Base-by-base conservation (phyloP, 768 basidiomycete genomes). In the Termitomyces sp. region DNA sequence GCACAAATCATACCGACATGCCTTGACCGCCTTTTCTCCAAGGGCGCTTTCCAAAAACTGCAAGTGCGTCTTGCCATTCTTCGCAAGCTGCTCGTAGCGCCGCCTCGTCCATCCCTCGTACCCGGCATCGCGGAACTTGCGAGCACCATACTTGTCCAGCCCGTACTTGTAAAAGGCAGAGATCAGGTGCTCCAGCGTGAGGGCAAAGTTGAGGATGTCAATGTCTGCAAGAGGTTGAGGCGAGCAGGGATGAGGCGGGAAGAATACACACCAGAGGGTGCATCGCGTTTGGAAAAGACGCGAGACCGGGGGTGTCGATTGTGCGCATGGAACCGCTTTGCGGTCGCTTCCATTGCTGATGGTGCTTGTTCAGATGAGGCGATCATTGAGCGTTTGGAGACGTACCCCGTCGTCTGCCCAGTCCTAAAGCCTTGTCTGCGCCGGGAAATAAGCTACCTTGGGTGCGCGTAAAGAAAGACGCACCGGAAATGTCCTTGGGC, bases 1-100 rank as follows among this genome's bases (percentile, higher is more conserved):
- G 50, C 57, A 84, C 82, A 88, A 87, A 43, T 63, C 63, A 68
- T 90, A 90, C 22, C 74, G 68, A 73, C 88, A 90, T 3, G 81
- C 72, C 64, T 77, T 56, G 14, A 79, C 73, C 6, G 81, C 77
- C 27, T 64, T 57, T 0, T 57, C 67, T 0, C 72, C 74, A 6
- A 79, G 69, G 29, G 75, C 74, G 5, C 79, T 81, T 5, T 72
- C 65, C 50, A 88, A 72, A 65, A 82, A 76, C 8, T 74, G 65
- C 58, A 84, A 82, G 36, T 87, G 85, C 2, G 72, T 67, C 27
- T 46, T 55, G 65, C 83, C 80, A 63, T 85, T 82, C 32, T 69
- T 63, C 36, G 70, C 67, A 55, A 87, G 79, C 69, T 86, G 77
- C 20, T 66, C 59, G 61, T 79, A 77, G 26, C 81, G 77, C 5